Evolutionary conservation across 805 yeast genomes (phyloP), one percentile per base, ranked within the genome.

Genomic region (Kluyveromyces aestuarii): DNA sequence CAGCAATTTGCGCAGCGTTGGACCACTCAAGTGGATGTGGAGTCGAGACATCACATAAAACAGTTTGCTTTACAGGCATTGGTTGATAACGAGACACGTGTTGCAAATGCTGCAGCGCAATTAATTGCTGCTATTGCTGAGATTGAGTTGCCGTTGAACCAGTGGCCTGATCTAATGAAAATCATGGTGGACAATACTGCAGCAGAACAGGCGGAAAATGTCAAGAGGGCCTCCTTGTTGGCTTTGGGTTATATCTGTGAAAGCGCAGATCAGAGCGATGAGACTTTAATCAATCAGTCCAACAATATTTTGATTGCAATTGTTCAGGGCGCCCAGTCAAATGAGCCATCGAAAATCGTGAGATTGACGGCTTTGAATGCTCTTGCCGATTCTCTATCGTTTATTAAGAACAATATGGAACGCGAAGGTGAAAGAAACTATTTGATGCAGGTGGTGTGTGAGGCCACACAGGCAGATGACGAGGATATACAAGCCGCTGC

Each of bases 401-500:
- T 91, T 67, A 88, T 93, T 68, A 81, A 84, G 52, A 77, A 75
- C 60, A 93, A 93, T 69, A 93, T 93, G 73, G 89, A 82, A 58
- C 78, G 85, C 51, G 98, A 91, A 63, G 95, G 93, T 52, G 99
- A 93, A 73, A 80, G 99, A 63, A 90, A 93, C 66, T 89, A 85
- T 69, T 86, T 93, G 66, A 93, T 93, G 99, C 96, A 89, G 73
- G 97, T 93, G 40, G 97, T 93, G 14, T 93, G 99, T 71, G 98
- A 93, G 70, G 96, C 97, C 16, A 90, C 99, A n/a, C 96, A 91
- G 67, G 86, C 95, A 19, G 76, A 78, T 36, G 85, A 84, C 61
- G 70, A 74, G 41, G 95, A 86, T 58, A 74, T 93, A 54, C 96
- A 90, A 70, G 91, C 95, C 8, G 84, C 95, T 36, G 96, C 97